Percentiles rank a stretch among this genome's conserved stretches.
Evolutionary conservation across 106 monocot genomes (phyloP).

Genomic region (Vanilla planifolia): DNA sequence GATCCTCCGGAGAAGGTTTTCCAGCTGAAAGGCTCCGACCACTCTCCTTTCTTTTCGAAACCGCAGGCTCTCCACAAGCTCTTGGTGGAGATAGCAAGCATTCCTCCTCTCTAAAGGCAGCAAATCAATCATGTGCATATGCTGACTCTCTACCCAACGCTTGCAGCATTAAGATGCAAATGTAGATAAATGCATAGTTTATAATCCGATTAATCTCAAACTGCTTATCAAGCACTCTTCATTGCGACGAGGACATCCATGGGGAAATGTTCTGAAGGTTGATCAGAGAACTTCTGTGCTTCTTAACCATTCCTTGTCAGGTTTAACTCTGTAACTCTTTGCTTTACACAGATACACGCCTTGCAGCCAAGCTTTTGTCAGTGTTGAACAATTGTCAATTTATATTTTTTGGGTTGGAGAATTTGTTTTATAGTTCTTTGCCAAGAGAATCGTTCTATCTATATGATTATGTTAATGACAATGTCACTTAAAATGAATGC

Average conservation of each 20-base stretch:
- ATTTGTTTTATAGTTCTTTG: too few species aligned
- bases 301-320: neutral
- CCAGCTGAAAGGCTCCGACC: constrained; percentile 79
- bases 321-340: neutral
- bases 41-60: constrained; percentile 93
- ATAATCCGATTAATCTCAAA: too few species aligned
- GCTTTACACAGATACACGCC: neutral
- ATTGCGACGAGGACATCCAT: too few species aligned
- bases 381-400: neutral
- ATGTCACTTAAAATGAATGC: too few species aligned
- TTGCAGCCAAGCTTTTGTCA: neutral
- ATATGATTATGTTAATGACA: too few species aligned
- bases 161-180: too few species aligned
- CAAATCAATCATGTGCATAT: neutral
- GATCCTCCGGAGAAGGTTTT: constrained; percentile 65
- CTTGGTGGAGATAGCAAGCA: constrained; percentile 64
- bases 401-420: too few species aligned
- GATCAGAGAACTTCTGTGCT: neutral
- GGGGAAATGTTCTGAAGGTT: too few species aligned
- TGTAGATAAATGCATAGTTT: too few species aligned
- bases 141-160: too few species aligned
- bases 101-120: constrained; percentile 4
- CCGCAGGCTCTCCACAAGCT: constrained; percentile 81
- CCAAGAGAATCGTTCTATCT: too few species aligned
- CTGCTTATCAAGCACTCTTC: too few species aligned